Evolutionary conservation across 345 rosid species (phyloP).

Genomic region (Salix purpurea): DNA sequence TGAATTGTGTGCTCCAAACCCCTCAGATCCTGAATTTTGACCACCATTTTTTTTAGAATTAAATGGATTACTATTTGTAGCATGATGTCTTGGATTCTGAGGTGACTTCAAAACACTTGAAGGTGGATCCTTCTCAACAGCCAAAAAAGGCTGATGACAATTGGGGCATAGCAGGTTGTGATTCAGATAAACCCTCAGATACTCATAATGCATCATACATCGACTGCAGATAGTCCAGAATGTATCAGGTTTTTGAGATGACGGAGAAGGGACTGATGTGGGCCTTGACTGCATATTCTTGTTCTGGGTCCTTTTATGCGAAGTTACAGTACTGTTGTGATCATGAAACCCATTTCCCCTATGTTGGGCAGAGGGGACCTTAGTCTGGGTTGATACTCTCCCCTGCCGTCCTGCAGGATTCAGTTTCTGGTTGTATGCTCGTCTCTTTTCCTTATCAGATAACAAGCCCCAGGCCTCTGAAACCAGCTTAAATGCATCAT

Average conservation of each 20-base stretch:
- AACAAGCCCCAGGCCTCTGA: conserved; percentile 42
- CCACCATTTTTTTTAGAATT: conserved; percentile 24
- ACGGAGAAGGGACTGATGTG: conserved; percentile 21
- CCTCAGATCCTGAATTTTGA: conserved; percentile 7
- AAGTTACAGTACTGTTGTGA: conserved; percentile 24
- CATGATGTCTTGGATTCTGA: conserved; percentile 36
- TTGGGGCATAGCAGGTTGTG: conserved; percentile 75
- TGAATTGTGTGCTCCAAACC: conserved; percentile 9
- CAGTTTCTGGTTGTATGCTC: conserved; percentile 55
- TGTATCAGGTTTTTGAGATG: conserved; percentile 44
- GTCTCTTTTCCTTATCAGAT: conserved; percentile 34
- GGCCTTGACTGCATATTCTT: conserved; percentile 17
- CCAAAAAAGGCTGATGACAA: conserved; percentile 62
- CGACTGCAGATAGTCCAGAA: conserved; percentile 81
- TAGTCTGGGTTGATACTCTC: conserved; percentile 27
- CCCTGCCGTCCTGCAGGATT: conserved; percentile 32
- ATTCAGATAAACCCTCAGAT: conserved; percentile 67
- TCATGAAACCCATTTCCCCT: conserved; percentile 45
- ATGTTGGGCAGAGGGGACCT: conserved; percentile 33
- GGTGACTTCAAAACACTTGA: conserved; percentile 40
- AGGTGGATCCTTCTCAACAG: conserved; percentile 70
- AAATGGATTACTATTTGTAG: conserved; percentile 22
- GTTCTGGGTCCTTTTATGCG: conserved; percentile 28
- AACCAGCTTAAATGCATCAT: conserved; percentile 40
- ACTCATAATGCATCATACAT: conserved; percentile 80